These are phyloP conservation scores for Catenaria anguillulae DNA, from an alignment of 371 early-diverging fungal genomes.

Conservation along the genomic window DNA sequence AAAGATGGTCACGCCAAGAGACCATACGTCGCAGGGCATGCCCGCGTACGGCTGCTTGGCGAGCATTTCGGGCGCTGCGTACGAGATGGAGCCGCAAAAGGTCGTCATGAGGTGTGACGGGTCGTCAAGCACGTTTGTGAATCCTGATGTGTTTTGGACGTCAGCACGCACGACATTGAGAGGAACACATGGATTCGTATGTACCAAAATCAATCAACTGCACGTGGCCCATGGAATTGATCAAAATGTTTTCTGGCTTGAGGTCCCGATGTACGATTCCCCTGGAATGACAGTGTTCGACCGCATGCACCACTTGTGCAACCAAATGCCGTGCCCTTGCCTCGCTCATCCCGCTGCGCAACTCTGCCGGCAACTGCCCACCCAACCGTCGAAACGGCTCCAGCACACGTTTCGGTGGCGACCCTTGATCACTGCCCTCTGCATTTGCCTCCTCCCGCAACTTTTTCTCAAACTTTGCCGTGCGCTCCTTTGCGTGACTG, in stretches of 20 bases:
- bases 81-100: neutral
- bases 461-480: neutral
- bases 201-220: constrained; percentile 25
- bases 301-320: constrained; percentile 21
- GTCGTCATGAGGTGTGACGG: neutral
- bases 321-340: constrained; percentile 17
- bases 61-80: constrained; percentile 2
- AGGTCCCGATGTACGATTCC: constrained; percentile 27
- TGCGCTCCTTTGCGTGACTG: constrained; percentile 6
- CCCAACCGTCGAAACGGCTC: too few relatives aligned
- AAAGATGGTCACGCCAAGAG: neutral
- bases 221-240: constrained; percentile 15
- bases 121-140: neutral
- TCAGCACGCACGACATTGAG: too few relatives aligned
- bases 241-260: constrained; percentile 21
- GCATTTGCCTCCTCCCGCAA: neutral
- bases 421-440: too few relatives aligned
- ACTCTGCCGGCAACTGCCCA: neutral
- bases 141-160: too few relatives aligned
- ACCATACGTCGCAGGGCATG: neutral
- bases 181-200: too few relatives aligned
- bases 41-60: constrained; percentile 4
- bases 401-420: too few relatives aligned
- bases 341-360: constrained; percentile 10
- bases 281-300: constrained; percentile 28